Base-by-base conservation (phyloP, 148 eudicot genomes). In the Gaultheria prostrata region DNA sequence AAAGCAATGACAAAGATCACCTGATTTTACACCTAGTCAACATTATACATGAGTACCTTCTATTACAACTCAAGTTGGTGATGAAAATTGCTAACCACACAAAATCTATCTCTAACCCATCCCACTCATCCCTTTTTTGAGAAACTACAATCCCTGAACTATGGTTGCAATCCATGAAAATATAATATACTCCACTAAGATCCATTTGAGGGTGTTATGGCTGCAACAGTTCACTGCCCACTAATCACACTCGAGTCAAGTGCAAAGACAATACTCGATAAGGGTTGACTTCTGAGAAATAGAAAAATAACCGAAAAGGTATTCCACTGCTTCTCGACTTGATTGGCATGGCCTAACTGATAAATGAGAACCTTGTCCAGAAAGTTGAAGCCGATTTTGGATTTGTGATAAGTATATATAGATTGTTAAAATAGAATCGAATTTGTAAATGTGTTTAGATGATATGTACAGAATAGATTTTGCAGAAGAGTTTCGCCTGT, bases 231-330 rank as follows among this genome's bases (percentile, higher is more conserved):
- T n/a, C 65, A 49, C 65, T 70, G 83, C 81, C 65, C 43, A 50
- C 77, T n/a, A 39, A 45, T 46, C 74, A 53, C 14, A 71, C 51
- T 65, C 21, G 26, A 81, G 59, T 81, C 65, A 32, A 70, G 26
- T 18, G 77, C 43, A n/a, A 8, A 71, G 83, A 80, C 18, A 80
- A 28, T 63, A 26, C 8, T 11, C 24, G 74, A 49, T 32, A 43
- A 67, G 39, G 69, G 76, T 67, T 10, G 76, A 82, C 63, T 70
- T 20, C 30, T 24, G 20, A 81, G 45, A 48, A 81, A 20, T 70
- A 30, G 32, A 4, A 30, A 48, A 30, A 81, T 7, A 51, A 70
- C 1, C 0, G 39, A 11, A 45, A 56, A n/a, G 83, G 30, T 30
- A 65, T 17, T 35, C 33, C 51, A 32, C 63, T 81, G 83, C 76